Percentiles rank a stretch among this genome's conserved stretches.
phyloP scores from a whole-genome alignment of 495 filamentous ascomycete genomes.

The Penicillium arizonense region DNA sequence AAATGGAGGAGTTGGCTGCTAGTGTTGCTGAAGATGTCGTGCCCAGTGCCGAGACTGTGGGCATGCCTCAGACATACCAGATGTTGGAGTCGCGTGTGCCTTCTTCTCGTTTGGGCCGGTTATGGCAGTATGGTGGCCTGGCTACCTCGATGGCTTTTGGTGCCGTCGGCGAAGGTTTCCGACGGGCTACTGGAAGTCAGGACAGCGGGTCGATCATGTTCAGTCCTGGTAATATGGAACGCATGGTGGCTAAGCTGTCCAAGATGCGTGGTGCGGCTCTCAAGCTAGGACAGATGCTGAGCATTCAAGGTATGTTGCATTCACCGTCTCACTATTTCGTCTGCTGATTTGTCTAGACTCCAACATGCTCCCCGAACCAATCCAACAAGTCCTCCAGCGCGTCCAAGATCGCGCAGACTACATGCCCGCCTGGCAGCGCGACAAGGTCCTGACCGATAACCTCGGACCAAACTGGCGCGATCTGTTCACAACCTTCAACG shows the following conservation, averaged over 20 bases:
- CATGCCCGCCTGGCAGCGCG: conserved; percentile 90
- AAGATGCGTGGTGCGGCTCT: conserved; percentile 96
- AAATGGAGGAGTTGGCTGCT: conserved; percentile 19
- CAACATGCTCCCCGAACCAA: conserved; percentile 87
- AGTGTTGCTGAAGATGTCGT: conserved; percentile 25
- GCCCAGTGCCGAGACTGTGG: conserved; percentile 9
- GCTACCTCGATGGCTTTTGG: conserved; percentile 95
- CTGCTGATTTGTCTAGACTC: conserved; percentile 54
- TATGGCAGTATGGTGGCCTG: conserved; percentile 94
- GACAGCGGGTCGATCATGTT: conserved; percentile 78
- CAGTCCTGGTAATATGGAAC: conserved; percentile 84
- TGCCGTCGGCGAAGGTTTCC: conserved; percentile 79
- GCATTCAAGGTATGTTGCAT: conserved; percentile 68
- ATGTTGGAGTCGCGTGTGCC: conserved; percentile 90
- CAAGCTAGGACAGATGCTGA: conserved; percentile 98
- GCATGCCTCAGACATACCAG: conserved; percentile 50
- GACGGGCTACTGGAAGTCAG: conserved; percentile 61
- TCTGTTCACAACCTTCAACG: conserved; percentile 80
- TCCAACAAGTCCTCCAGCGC: conserved; percentile 83
- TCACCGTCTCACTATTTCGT: not conserved
- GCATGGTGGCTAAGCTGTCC: conserved; percentile 87
- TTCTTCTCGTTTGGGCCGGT: conserved; percentile 75
- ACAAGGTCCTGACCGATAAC: conserved; percentile 74
- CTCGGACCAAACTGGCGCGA: conserved; percentile 85
- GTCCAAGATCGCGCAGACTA: conserved; percentile 98